Base-by-base conservation (phyloP, 176 grass and related monocot genomes). In the Eragrostis nindensis region DNA sequence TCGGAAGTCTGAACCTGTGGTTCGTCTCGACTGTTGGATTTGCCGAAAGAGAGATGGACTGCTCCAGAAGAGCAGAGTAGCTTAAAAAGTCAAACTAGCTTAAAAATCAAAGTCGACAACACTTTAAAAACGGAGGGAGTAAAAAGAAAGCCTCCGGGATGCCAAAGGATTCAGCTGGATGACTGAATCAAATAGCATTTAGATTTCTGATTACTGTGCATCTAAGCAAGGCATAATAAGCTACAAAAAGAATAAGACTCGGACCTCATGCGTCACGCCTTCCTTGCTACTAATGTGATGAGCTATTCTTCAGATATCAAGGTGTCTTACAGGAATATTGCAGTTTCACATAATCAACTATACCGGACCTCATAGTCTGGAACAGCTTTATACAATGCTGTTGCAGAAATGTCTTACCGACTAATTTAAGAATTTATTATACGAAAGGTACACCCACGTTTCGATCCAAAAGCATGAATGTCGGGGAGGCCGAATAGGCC, bases 401-500 rank as follows among this genome's bases (percentile, higher is more conserved):
- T 78, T 38, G 39, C 86, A 78, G 64, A 87, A 76, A 80, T 73
- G 67, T 77, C 38, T 71, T 77, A 78, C 63, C 65, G 77, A 50
- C 65, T 86, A 82, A 66, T 89, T 75, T 71, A 81, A 62, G 11
- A 67, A 71, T 49, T 89, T 82, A 77, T 78, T 73, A 71, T 77
- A 73, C 24, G 30, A 73, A 85, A 82, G 69, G 82, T 81, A 89
- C 73, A 81, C 50, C 50, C 77, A 85, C 73, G 78, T 85, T 81
- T 89, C 42, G n/a, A 78, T 62, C 54, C 77, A 77, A 76, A 82
- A 73, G 83, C 82, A 62, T 66, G 60, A 11, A 69, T 66, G 73
- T 47, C 53, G 68, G 57, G 60, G 66, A 71, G 72, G 25, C 71
- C 77, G 66, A 80, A 79, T 84, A 79, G 36, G 61, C 66, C 46